Evolutionary conservation across 208 protist species (phyloP).

Genomic region (Novymonas esmeraldas): DNA sequence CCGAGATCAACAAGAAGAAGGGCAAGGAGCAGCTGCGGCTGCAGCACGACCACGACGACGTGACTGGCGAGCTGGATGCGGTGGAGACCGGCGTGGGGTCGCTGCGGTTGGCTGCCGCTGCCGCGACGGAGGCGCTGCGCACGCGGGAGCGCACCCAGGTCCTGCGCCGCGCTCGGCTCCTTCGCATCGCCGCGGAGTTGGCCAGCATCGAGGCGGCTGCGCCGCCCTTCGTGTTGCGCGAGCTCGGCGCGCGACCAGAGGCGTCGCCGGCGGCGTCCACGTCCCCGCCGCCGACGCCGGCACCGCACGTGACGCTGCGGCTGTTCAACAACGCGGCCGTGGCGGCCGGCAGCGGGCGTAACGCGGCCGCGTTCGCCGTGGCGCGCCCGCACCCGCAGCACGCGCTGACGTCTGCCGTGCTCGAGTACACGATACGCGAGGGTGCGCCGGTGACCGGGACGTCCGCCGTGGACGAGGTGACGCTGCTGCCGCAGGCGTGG

Average conservation of each 20-base stretch:
- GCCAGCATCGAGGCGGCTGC: constrained; percentile 4
- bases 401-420: neutral
- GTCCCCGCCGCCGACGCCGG: neutral
- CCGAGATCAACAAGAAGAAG: constrained; percentile 45
- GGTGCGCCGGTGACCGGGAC: neutral
- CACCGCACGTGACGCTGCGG: constrained; percentile 18
- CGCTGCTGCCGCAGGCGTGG: constrained; percentile 7
- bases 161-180: constrained; percentile 43
- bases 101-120: constrained; percentile 14
- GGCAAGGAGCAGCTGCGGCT: constrained; percentile 65
- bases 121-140: constrained; percentile 44
- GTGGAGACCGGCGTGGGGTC: constrained; percentile 29
- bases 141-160: constrained; percentile 49
- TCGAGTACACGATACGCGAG: neutral
- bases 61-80: constrained; percentile 31
- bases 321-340: constrained; percentile 13
- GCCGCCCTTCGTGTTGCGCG: neutral
- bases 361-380: neutral
- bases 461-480: constrained; percentile 3
- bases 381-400: neutral
- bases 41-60: constrained; percentile 55
- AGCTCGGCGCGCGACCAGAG: neutral
- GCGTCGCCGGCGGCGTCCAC: neutral
- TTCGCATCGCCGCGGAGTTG: constrained; percentile 37
- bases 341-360: constrained; percentile 22